Evolutionary conservation across 148 eudicot species (phyloP).

Genomic region (Chenopodium album): DNA sequence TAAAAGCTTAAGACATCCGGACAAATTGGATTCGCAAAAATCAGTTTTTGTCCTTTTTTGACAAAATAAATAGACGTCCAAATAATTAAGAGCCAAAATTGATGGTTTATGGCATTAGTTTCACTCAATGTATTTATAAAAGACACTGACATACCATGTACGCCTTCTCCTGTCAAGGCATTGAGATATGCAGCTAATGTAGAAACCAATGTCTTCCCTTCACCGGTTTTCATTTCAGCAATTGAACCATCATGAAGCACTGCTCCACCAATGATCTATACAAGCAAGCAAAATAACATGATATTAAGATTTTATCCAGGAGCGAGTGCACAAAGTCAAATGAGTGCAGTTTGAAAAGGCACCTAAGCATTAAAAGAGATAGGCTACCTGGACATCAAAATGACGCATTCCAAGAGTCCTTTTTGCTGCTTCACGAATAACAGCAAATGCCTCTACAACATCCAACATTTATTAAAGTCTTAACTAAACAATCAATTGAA

Average conservation of each 20-base stretch:
- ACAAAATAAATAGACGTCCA: background rate
- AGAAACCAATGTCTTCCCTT: conserved; percentile 97
- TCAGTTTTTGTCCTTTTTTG: background rate
- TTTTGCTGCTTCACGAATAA: conserved; percentile 96
- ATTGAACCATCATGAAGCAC: conserved; percentile 98
- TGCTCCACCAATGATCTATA: conserved; percentile 93
- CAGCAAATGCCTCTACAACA: conserved; percentile 89
- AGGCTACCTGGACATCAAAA: conserved; percentile 94
- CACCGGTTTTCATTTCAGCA: conserved; percentile 99
- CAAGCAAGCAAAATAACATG: conserved; percentile 17
- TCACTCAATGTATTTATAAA: background rate
- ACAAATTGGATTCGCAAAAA: background rate
- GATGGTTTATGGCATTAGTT: background rate
- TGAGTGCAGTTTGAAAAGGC: background rate
- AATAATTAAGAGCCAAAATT: background rate
- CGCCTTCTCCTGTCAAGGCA: conserved; percentile 95
- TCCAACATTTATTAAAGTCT: conserved; percentile 8
- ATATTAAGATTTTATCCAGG: background rate
- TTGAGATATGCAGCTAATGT: conserved; percentile 98
- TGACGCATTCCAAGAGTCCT: conserved; percentile 99
- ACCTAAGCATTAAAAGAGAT: background rate
- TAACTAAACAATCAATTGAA: conserved; percentile 1
- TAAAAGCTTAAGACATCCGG: too few species aligned
- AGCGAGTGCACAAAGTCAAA: background rate
- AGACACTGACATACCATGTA: conserved; percentile 67